Evolutionary conservation across 495 filamentous ascomycete genomes (phyloP), one percentile per base, ranked within the genome.

Genomic region (Hamigera avellanea): DNA sequence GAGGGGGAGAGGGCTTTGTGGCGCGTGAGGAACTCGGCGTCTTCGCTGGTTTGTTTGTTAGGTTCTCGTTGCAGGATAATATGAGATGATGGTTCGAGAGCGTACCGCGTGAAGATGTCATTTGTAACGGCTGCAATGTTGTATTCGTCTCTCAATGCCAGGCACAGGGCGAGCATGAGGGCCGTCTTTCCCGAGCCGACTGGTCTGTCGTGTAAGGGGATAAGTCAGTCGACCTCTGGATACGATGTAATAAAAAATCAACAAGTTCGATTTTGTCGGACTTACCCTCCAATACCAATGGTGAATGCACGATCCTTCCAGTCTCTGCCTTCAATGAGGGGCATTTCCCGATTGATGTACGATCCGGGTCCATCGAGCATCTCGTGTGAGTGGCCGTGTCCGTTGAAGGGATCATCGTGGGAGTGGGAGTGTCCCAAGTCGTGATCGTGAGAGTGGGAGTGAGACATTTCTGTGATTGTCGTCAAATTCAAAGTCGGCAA

Each of bases 181-280:
- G 91, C 91, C 12, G 91, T 95, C 59, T 98, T 98, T 50, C 91
- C 91, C 17, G 91, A 95, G 41, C 91, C 91, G 33, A 98, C 91
- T 49, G 91, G 91, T 36, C 91, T 95, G 46, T n/a, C n/a, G n/a
- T n/a, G n/a, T n/a, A n/a, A n/a, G n/a, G n/a, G n/a, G n/a, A n/a
- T n/a, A n/a, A n/a, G n/a, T n/a, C n/a, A n/a, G n/a, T n/a, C n/a
- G n/a, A n/a, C n/a, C n/a, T n/a, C n/a, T n/a, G n/a, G n/a, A n/a
- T n/a, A n/a, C n/a, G n/a, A n/a, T n/a, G n/a, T n/a, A n/a, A n/a
- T n/a, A n/a, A n/a, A n/a, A n/a, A n/a, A n/a, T n/a, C n/a, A n/a
- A n/a, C n/a, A n/a, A n/a, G n/a, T n/a, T n/a, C n/a, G n/a, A n/a
- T n/a, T n/a, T n/a, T 7, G 25, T 32, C 30, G 25, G 14, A 71